Conservation (phyloP, 2,329 filamentous ascomycete genomes). For the Ophiostoma sp. region DNA sequence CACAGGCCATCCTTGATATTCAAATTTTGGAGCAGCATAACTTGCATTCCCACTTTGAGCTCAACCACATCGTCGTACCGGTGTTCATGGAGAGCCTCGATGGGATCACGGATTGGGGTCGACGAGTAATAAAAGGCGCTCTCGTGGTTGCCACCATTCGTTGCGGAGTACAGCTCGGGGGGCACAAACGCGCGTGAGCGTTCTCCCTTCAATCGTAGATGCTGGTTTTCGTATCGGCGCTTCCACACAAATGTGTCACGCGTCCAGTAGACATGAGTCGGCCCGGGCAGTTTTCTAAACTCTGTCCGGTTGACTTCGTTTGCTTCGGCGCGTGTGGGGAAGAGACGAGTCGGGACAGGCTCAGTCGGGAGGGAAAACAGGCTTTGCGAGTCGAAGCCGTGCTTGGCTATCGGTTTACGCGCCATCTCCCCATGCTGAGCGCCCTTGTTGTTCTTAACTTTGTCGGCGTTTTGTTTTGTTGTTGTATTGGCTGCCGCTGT, state of each 20-base stretch:
- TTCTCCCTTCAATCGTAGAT: background rate
- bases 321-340: slow-evolving; percentile 39
- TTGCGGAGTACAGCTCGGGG: background rate
- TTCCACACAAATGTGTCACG: slow-evolving; percentile 42
- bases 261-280: slow-evolving; percentile 30
- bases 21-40: slow-evolving; percentile 50
- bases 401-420: background rate
- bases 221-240: background rate
- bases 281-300: slow-evolving; percentile 33
- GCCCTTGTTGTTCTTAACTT: background rate
- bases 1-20: slow-evolving; percentile 39
- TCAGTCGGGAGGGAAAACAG: slow-evolving; percentile 27
- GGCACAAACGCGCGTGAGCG: background rate
- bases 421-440: background rate
- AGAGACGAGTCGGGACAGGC: slow-evolving; percentile 42
- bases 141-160: background rate
- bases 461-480: background rate
- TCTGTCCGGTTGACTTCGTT: slow-evolving; percentile 34
- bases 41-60: slow-evolving; percentile 48
- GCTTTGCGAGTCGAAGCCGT: background rate
- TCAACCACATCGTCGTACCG: slow-evolving; percentile 41
- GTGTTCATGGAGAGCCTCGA: slow-evolving; percentile 41
- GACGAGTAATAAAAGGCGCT: background rate
- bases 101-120: slow-evolving; percentile 29
- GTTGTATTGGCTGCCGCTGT: background rate